Evolutionary conservation across 1,284 basidiomycete species (phyloP), one percentile per base, ranked within the genome.

Genomic region (Takashimella tepidaria): DNA sequence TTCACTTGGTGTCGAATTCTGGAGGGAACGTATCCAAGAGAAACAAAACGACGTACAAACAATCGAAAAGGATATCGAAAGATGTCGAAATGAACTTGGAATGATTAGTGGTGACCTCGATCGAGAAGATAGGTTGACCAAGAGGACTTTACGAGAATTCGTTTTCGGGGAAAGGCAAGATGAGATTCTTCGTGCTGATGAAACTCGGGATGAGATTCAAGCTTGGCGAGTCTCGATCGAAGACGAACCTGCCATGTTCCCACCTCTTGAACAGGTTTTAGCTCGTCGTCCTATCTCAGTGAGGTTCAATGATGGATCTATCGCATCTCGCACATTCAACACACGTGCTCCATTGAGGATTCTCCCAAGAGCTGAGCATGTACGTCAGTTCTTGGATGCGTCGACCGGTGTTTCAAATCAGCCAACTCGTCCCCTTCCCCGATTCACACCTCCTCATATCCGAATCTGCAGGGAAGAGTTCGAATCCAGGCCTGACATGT

Each of bases 141-240:
- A 37, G 31, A 8, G 31, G 8, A 37, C 31, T 16, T 37, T 37
- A 16, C 31, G 31, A 8, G 10, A 37, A 37, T 16, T 37, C 31
- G 8, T 16, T 8, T 16, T 37, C 31, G 31, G 10, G 16, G 66
- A 68, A 45, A 54, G 56, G 16, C 51, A 54, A 16, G 63, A 68
- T 23, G 67, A 69, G 40, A 51, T 43, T 5, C 11, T 43, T 6
- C 54, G 63, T 21, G 41, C 45, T 20, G 55, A 57, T 43, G 62
- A 69, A 45, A 67, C 70, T 31, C 55, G 56, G 26, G 63, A 69
- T 21, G 71, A 71, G 49, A 60, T 73, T 21, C 63, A 63, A 1
- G 71, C 68, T 12, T 73, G 70, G 68, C 57, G 53, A 47, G 58
- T 64, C 41, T 66, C 66, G 19, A 51, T 55, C 44, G 48, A 57